Percentiles rank a stretch among this genome's conserved stretches.
Conservation (phyloP, 2,329 filamentous ascomycete genomes). For the Xylaria sp. region DNA sequence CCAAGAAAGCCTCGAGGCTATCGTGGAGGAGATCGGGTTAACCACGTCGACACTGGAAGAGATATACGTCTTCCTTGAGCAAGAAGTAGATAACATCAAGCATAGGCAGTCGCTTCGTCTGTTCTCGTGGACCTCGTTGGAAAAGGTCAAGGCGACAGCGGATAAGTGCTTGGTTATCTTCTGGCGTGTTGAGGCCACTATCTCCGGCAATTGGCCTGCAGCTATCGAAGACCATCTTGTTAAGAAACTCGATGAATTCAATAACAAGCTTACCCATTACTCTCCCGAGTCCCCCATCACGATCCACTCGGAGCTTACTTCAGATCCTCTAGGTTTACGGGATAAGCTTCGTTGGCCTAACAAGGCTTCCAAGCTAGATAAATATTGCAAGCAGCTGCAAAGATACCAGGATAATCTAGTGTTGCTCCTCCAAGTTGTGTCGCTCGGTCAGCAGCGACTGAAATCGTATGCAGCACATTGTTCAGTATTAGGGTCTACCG, state of each 20-base stretch:
- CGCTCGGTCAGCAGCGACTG: neutral
- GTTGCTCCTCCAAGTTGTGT: conserved; percentile 4
- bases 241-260: conserved; percentile 1
- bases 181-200: conserved; percentile 18
- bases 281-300: neutral
- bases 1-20: conserved; percentile 2
- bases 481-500: neutral
- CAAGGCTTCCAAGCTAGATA: conserved; percentile 5
- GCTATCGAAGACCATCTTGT: neutral
- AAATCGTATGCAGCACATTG: neutral
- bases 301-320: neutral
- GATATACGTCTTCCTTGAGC: conserved; percentile 1
- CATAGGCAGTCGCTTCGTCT: neutral
- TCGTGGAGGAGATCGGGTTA: conserved; percentile 6
- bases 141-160: conserved; percentile 10
- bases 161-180: conserved; percentile 17
- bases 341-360: conserved; percentile 2
- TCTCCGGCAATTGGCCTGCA: neutral
- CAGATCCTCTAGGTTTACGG: neutral
- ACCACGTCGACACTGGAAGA: conserved; percentile 9
- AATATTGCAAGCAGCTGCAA: conserved; percentile 3
- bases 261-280: neutral
- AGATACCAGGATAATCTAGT: neutral
- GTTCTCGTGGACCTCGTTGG: conserved; percentile 9
- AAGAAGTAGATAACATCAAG: conserved; percentile 7